Percentiles rank a stretch among this genome's conserved stretches.
Evolutionary conservation across 2,329 filamentous ascomycete genomes (phyloP).

Genomic region (Coleophoma crateriformis): DNA sequence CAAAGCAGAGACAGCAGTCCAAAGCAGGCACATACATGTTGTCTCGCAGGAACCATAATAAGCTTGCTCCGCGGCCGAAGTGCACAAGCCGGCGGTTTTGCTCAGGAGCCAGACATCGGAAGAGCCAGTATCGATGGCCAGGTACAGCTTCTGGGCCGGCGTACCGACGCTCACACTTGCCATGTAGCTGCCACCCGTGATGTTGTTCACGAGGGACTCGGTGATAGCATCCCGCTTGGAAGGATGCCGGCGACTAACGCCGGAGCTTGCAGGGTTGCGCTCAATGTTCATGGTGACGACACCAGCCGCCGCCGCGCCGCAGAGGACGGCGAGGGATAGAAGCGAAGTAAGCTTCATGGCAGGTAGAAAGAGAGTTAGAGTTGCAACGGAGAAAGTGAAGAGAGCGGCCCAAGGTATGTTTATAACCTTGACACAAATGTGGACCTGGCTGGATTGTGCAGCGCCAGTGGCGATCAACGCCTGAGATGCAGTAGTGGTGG

Average conservation of each 20-base stretch:
- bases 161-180: slow-evolving; percentile 53
- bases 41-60: slow-evolving; percentile 31
- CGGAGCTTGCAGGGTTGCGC: background rate
- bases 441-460: too few species aligned
- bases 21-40: slow-evolving; percentile 41
- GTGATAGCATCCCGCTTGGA: slow-evolving; percentile 9
- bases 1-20: background rate
- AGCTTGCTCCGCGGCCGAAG: slow-evolving; percentile 14
- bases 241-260: background rate
- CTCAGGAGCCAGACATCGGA: slow-evolving; percentile 53
- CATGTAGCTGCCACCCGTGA: slow-evolving; percentile 41
- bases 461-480: too few species aligned
- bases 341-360: too few species aligned
- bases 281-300: background rate
- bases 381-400: too few species aligned
- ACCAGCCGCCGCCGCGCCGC: background rate
- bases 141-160: slow-evolving; percentile 45
- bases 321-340: background rate
- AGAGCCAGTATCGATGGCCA: slow-evolving; percentile 58
- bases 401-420: too few species aligned
- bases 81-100: slow-evolving; percentile 27
- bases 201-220: slow-evolving; percentile 36
- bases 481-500: too few species aligned
- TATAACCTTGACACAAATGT: too few species aligned
- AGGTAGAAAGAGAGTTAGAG: too few species aligned